phyloP scores from a whole-genome alignment of 306 rosid genomes.

The Aeschynomene evenia region DNA sequence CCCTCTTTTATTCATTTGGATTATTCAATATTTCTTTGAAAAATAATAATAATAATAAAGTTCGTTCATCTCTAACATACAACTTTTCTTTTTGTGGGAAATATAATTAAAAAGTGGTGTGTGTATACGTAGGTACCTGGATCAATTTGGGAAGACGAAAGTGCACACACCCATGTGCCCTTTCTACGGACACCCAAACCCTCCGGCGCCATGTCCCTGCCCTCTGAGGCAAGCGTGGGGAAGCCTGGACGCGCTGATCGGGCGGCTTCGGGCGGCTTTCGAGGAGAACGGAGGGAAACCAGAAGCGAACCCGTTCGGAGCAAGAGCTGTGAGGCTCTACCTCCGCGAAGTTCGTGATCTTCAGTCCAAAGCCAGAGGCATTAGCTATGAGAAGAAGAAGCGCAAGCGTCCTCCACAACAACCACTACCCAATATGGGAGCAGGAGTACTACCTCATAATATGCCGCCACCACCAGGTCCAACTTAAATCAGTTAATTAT shows the following conservation, averaged over 20 bases:
- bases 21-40: too few species aligned
- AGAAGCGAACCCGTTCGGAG: constrained; percentile 91
- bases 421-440: constrained; percentile 11
- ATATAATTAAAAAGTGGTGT: too few species aligned
- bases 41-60: too few species aligned
- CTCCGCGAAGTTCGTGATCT: constrained; percentile 97
- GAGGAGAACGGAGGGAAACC: constrained; percentile 99
- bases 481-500: constrained; percentile 38
- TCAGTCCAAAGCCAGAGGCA: constrained; percentile 97
- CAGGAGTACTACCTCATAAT: background rate
- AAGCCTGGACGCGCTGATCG: constrained; percentile 93
- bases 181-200: constrained; percentile 89
- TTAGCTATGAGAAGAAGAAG: constrained; percentile 95
- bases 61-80: too few species aligned
- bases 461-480: constrained; percentile 59
- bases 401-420: constrained; percentile 64
- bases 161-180: constrained; percentile 94
- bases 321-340: constrained; percentile 89
- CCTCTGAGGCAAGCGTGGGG: constrained; percentile 99
- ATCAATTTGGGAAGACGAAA: constrained; percentile 96
- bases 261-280: constrained; percentile 88
- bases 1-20: background rate
- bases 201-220: constrained; percentile 99
- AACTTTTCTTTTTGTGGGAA: too few species aligned
- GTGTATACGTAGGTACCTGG: constrained; percentile 58